These are phyloP conservation scores for Vinca major DNA, from an alignment of 305 asterid genomes.

Conservation along the genomic window DNA sequence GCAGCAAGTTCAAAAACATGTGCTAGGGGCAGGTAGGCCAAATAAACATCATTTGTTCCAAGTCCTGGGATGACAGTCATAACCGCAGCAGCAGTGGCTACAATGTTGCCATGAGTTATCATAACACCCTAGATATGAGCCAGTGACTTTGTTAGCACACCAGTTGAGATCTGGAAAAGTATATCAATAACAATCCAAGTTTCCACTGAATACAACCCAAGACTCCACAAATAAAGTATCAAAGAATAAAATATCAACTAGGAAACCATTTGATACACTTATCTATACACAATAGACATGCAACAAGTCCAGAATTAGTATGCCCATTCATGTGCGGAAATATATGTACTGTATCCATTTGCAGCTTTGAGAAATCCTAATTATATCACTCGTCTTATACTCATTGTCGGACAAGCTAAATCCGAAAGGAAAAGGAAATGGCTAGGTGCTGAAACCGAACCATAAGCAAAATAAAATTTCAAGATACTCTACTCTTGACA, in stretches of 20 bases:
- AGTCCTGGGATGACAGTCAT: slow-evolving; percentile 63
- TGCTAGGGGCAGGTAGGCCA: slow-evolving; percentile 88
- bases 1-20: slow-evolving; percentile 89
- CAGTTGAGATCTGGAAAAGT: too few species aligned
- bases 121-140: slow-evolving; percentile 60
- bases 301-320: neutral
- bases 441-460: neutral
- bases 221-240: too few species aligned
- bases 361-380: neutral
- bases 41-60: slow-evolving; percentile 57
- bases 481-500: neutral
- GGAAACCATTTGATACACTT: neutral
- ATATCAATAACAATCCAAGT: too few species aligned
- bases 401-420: neutral
- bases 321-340: neutral
- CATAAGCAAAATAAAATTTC: neutral
- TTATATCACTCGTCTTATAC: neutral
- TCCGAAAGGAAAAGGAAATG: neutral
- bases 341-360: neutral
- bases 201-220: too few species aligned
- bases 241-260: too few species aligned
- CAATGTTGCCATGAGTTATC: slow-evolving; percentile 83
- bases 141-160: too few species aligned
- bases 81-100: slow-evolving; percentile 82
- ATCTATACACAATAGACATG: neutral